Percentiles rank a stretch among this genome's conserved stretches.
Evolutionary conservation across 305 asterid genomes (phyloP).

Genomic region (Fraxinus dipetala): DNA sequence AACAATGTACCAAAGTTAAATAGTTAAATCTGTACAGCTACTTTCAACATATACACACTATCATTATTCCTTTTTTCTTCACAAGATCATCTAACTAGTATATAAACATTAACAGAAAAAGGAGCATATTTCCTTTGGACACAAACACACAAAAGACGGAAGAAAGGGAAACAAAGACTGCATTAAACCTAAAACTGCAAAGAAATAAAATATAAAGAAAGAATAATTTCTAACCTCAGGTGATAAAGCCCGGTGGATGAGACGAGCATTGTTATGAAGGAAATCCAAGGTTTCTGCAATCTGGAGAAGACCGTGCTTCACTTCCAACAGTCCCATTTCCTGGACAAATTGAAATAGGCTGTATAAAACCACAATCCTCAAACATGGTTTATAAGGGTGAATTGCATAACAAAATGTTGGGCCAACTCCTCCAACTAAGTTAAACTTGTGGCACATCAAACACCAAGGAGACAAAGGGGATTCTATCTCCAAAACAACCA

Average conservation of each 20-base stretch:
- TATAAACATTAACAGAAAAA: neutral
- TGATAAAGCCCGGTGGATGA: slow-evolving; percentile 81
- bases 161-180: neutral
- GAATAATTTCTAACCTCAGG: slow-evolving; percentile 65
- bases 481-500: slow-evolving; percentile 12
- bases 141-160: neutral
- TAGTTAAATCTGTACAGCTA: neutral
- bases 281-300: slow-evolving; percentile 95
- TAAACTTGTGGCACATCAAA: slow-evolving; percentile 12
- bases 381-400: neutral
- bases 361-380: slow-evolving; percentile 1
- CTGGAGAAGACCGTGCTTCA: slow-evolving; percentile 95
- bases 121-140: neutral
- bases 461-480: neutral
- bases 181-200: neutral
- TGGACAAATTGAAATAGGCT: slow-evolving; percentile 32
- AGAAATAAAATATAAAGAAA: neutral
- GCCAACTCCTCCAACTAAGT: slow-evolving; percentile 17
- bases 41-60: neutral
- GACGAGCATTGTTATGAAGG: slow-evolving; percentile 90
- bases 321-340: slow-evolving; percentile 97
- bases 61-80: neutral
- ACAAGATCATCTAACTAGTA: neutral
- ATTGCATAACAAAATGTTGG: neutral
- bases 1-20: neutral